phyloP scores from a whole-genome alignment of 1,139 yeast species.

The Yamadazyma conglobata region DNA sequence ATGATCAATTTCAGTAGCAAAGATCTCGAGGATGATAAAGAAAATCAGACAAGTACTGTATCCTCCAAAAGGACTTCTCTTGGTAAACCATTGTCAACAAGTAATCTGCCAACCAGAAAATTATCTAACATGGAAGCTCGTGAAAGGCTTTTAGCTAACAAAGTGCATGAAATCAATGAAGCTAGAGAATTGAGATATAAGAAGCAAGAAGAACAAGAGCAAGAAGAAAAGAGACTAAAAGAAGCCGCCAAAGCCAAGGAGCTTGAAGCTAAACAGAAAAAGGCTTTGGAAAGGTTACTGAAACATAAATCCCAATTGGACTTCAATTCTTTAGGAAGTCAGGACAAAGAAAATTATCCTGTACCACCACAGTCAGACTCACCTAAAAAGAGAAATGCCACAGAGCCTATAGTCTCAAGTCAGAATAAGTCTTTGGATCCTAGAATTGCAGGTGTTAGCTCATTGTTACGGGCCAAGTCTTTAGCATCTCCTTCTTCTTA shows the following conservation, averaged over 20 bases:
- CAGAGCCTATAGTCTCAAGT: constrained; percentile 17
- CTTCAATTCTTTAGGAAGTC: constrained; percentile 1
- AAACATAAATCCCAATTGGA: constrained; percentile 25
- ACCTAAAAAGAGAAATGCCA: constrained; percentile 17
- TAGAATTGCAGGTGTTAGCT: constrained; percentile 21
- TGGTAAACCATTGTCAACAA: constrained; percentile 1
- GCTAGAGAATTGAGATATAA: constrained; percentile 23
- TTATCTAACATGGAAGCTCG: constrained; percentile 18
- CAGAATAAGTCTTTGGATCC: constrained; percentile 37
- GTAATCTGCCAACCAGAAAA: constrained; percentile 4
- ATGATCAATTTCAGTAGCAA: constrained; percentile 4
- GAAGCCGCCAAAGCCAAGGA: constrained; percentile 2
- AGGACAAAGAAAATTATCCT: constrained; percentile 1
- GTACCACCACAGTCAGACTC: constrained; percentile 1
- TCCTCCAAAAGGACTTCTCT: too few relatives aligned
- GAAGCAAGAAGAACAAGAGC: constrained; percentile 17
- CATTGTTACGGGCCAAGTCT: constrained; percentile 39
- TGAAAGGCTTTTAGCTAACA: constrained; percentile 31
- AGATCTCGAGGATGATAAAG: constrained; percentile 8
- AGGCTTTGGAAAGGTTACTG: constrained; percentile 28
- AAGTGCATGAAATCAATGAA: constrained; percentile 28
- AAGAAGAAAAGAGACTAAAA: constrained; percentile 10
- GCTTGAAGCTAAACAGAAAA: constrained; percentile 6
- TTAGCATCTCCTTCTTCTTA: constrained; percentile 29
- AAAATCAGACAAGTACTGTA: constrained; percentile 1